Conservation (phyloP, 2,329 filamentous ascomycete species). For the Pezicula radicicola region DNA sequence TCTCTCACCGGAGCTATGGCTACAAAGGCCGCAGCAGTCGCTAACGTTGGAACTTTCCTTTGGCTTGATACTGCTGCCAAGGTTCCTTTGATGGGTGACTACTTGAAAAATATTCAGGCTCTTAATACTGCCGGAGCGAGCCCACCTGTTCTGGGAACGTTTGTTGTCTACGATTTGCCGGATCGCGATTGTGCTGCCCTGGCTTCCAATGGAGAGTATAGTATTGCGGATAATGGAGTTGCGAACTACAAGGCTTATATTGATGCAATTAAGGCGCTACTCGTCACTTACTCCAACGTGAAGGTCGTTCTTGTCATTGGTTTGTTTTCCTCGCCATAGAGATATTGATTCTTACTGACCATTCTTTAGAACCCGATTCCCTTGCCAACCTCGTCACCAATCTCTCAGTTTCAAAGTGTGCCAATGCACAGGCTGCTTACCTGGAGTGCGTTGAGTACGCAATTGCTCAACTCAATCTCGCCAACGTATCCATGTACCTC, state of each 20-base stretch:
- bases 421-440: constrained; percentile 51
- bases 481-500: constrained; percentile 62
- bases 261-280: constrained; percentile 47
- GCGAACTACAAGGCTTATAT: constrained; percentile 52
- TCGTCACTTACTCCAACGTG: constrained; percentile 53
- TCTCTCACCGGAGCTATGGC: constrained; percentile 54
- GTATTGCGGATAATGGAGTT: constrained; percentile 46
- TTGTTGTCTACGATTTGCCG: constrained; percentile 62
- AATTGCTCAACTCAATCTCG: constrained; percentile 51
- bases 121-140: constrained; percentile 45
- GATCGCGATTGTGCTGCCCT: constrained; percentile 62
- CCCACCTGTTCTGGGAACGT: constrained; percentile 42
- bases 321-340: constrained; percentile 18
- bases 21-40: constrained; percentile 45
- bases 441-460: constrained; percentile 54
- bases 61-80: constrained; percentile 50
- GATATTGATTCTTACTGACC: constrained; percentile 1
- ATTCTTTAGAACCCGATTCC: constrained; percentile 52
- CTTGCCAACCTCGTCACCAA: constrained; percentile 63
- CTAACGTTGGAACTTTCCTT: constrained; percentile 47
- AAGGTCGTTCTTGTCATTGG: constrained; percentile 44
- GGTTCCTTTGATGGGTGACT: constrained; percentile 44
- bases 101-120: constrained; percentile 42
- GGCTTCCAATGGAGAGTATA: constrained; percentile 61
- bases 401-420: constrained; percentile 49